Base-by-base conservation (phyloP, 805 yeast species). In the Wickerhamomyces alni region DNA sequence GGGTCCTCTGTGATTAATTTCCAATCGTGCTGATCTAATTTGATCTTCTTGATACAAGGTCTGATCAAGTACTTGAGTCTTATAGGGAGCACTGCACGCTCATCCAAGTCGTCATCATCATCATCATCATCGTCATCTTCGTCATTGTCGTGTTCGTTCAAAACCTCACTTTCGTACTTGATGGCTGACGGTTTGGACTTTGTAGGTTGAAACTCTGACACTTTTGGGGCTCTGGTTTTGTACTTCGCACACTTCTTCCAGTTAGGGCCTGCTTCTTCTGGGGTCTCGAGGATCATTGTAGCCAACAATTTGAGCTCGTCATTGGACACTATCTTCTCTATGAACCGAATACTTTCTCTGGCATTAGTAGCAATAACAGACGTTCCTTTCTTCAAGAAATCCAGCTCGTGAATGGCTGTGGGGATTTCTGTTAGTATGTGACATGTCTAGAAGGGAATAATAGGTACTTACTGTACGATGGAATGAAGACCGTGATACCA, bases 281-380 rank as follows among this genome's bases (percentile, higher is more conserved):
- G 67, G 2, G 70, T 50, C 47, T 75, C 68, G 44, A 67, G 46
- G 32, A 44, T 35, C 41, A 74, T 32, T 33, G 47, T 33, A 47
- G 62, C 45, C n/a, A 48, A 35, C 9, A 32, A 29, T 10, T 46
- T 26, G 13, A 40, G 43, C 13, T 47, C 40, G 16, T 49, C 36
- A 26, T 38, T 44, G 8, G 53, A 43, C 35, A 58, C 45, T 32
- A 54, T 40, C 28, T 62, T 59, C 47, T 82, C 87, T 39, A 82
- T 75, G 48, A 80, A 76, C 40, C 72, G 64, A 37, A 81, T 67
- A 16, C 86, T 74, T 51, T 80, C 84, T 38, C 80, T 65, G 8
- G 89, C 82, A 57, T 77, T 77, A n/a, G 71, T 67, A 16, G 85
- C 77, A 45, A 69, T 66, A 53, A 80, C 66, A 15, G 77, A 69